These are phyloP conservation scores for Oryza glaberrima DNA, from an alignment of 176 grass and related monocot genomes.

Conservation along the genomic window DNA sequence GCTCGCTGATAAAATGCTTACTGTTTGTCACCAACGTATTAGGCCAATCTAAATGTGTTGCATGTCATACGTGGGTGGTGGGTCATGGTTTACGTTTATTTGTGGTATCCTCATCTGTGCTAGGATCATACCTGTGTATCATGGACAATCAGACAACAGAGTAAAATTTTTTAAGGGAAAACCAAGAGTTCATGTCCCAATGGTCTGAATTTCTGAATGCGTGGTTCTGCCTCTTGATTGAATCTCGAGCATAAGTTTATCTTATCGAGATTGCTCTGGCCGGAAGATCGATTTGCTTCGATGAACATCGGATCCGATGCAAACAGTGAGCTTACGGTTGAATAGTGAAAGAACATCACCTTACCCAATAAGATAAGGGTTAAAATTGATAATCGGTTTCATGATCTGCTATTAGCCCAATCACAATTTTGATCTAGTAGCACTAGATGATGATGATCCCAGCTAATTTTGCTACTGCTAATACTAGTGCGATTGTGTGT, in stretches of 20 bases:
- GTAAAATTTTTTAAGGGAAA: neutral
- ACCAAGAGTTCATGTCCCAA: neutral
- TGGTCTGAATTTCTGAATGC: neutral
- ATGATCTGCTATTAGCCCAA: neutral
- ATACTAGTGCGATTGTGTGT: neutral
- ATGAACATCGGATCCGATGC: too few relatives aligned
- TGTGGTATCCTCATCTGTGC: neutral
- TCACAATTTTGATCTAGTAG: neutral
- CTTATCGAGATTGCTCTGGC: neutral
- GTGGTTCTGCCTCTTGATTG: neutral
- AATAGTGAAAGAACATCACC: too few relatives aligned
- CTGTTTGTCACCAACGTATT: neutral
- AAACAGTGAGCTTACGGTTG: too few relatives aligned
- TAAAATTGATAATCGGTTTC: neutral
- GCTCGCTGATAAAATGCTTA: neutral
- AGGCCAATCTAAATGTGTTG: neutral
- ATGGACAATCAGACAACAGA: neutral
- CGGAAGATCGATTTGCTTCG: neutral
- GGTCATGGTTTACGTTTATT: neutral
- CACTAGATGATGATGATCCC: too few relatives aligned
- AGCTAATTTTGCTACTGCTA: neutral
- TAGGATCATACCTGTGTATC: neutral
- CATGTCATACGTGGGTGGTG: neutral
- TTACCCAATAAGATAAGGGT: too few relatives aligned
- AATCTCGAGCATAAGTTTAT: neutral